These are phyloP conservation scores for Xylaria longipes DNA, from an alignment of 495 filamentous ascomycete species.

Conservation along the genomic window DNA sequence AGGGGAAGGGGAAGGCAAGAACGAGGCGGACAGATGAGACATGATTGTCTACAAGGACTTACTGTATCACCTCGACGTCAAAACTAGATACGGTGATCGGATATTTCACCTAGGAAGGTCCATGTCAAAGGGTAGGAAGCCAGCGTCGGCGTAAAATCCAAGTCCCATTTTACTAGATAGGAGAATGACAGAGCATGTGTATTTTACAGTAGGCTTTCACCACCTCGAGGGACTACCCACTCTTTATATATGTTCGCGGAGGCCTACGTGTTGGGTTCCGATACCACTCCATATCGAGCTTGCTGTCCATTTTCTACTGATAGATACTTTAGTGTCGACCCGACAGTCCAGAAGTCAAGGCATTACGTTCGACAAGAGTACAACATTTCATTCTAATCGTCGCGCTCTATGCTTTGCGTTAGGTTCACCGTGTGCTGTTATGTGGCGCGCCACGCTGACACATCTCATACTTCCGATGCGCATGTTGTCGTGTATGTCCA, in stretches of 20 bases:
- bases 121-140: not conserved
- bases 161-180: not conserved
- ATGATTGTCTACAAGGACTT: not conserved
- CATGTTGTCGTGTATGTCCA: not conserved
- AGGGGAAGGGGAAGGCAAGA: not conserved
- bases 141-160: not conserved
- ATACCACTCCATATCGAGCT: not conserved
- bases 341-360: not conserved
- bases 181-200: not conserved
- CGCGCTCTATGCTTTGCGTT: not conserved
- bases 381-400: not conserved
- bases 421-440: not conserved
- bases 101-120: not conserved
- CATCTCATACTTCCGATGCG: not conserved
- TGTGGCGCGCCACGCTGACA: not conserved
- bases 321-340: not conserved
- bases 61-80: not conserved
- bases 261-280: not conserved
- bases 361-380: slow-evolving; percentile 1
- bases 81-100: not conserved
- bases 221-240: not conserved
- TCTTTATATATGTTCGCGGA: not conserved
- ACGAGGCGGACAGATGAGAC: slow-evolving; percentile 3
- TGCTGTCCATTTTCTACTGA: not conserved
- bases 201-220: not conserved